Percentiles rank a stretch among this genome's conserved stretches.
phyloP scores from a whole-genome alignment of 306 rosid species.

The Arachis stenosperma region DNA sequence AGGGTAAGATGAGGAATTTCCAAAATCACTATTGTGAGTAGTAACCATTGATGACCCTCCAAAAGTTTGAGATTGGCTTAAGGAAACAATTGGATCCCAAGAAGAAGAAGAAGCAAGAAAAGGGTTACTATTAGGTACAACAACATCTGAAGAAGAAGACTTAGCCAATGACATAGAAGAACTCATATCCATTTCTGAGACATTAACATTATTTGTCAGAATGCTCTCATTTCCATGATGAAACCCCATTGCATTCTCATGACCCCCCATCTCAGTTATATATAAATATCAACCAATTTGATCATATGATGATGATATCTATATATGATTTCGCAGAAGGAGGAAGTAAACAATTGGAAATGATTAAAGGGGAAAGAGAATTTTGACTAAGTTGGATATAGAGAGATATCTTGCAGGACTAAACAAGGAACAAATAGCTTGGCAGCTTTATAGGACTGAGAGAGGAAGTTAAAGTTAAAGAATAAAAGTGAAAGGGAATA shows the following conservation, averaged over 20 bases:
- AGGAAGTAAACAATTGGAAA: slow-evolving; percentile 46
- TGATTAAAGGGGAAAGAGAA: slow-evolving; percentile 65
- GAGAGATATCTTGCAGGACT: slow-evolving; percentile 82
- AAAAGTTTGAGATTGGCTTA: slow-evolving; percentile 72
- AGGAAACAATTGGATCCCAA: slow-evolving; percentile 92
- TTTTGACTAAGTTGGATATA: slow-evolving; percentile 72
- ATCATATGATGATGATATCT: slow-evolving; percentile 20
- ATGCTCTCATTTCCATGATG: slow-evolving; percentile 60
- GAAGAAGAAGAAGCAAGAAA: slow-evolving; percentile 72
- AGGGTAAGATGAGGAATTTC: slow-evolving; percentile 58
- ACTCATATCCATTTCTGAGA: slow-evolving; percentile 57
- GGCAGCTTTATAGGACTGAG: slow-evolving; percentile 86
- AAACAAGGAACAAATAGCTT: slow-evolving; percentile 84
- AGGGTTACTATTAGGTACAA: slow-evolving; percentile 39
- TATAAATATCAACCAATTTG: slow-evolving; percentile 38
- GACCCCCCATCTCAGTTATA: slow-evolving; percentile 64
- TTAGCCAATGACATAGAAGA: slow-evolving; percentile 63
- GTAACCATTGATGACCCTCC: slow-evolving; percentile 76
- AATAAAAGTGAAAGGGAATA: slow-evolving; percentile 78
- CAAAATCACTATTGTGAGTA: slow-evolving; percentile 51
- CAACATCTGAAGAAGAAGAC: slow-evolving; percentile 50
- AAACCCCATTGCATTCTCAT: slow-evolving; percentile 71
- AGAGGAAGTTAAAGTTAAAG: slow-evolving; percentile 78
- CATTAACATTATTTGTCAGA: slow-evolving; percentile 59
- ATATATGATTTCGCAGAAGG: not conserved